Evolutionary conservation across 2,329 filamentous ascomycete species (phyloP), one percentile per base, ranked within the genome.

Genomic region (Fusarium palustre): DNA sequence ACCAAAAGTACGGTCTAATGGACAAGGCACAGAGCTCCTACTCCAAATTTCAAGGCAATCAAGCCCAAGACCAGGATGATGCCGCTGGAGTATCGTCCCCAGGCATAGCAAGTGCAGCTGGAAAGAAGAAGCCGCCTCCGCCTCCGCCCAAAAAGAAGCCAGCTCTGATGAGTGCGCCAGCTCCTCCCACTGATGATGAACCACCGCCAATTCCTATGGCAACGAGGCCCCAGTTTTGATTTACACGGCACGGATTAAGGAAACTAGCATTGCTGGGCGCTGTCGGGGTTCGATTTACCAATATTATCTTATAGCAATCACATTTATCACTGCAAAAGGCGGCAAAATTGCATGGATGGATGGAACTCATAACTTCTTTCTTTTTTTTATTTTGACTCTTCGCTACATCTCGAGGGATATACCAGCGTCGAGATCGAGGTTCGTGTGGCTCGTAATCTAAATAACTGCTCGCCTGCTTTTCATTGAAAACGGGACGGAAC

Each of bases 1-100:
- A 89, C 56, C 85, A 90, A 74, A 90, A 88, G 75, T 91, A 91
- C 70, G 87, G 86, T 5, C 79, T 89, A 7, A 64, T 77, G 36
- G 77, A 81, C 39, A 82, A 78, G 68, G 70, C 80, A 6, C 77
- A 77, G 11, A 76, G 73, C 39, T 68, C 68, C 8, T 73, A 71
- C 39, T 67, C 70, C 7, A 67, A 64, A 56, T 64, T 60, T 52
- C 70, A 58, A 54, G 60, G 48, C 50, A 55, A 56, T 38, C 72
- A 75, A 36, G 53, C 42, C 2, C 63, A 74, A 25, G 55, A 49
- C 10, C 72, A 75, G 39, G 50, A 43, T 4, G 55, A 34, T 28
- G 42, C 43, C 7, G 53, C 24, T 46, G 67, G 39, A 46, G 42
- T 61, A 16, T 20, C 56, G 13, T 61, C 72, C 11, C 25, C 73